Evolutionary conservation across 768 basidiomycete genomes (phyloP).

Genomic region (Coprinopsis sp.): DNA sequence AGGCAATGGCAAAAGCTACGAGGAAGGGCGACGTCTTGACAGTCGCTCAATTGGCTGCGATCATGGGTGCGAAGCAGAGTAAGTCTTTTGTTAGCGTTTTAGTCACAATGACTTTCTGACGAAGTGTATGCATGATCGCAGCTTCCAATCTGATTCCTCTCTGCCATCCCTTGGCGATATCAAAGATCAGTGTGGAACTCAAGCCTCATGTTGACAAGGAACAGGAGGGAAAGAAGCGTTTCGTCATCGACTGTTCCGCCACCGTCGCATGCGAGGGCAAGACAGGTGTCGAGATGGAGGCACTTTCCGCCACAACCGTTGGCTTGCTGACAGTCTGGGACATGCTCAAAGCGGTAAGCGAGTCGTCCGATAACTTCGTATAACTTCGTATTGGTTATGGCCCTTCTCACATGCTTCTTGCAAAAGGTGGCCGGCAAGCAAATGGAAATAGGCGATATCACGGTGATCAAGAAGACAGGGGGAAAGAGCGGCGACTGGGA

Average conservation of each 20-base stretch:
- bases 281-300: constrained; percentile 94
- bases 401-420: too few relatives aligned
- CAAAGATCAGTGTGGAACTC: constrained; percentile 63
- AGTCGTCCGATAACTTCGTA: too few relatives aligned
- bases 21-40: constrained; percentile 69
- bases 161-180: constrained; percentile 78
- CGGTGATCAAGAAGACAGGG: constrained; percentile 64
- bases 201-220: constrained; percentile 20
- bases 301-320: constrained; percentile 75
- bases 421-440: constrained; percentile 85
- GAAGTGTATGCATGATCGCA: too few relatives aligned
- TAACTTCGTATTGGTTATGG: too few relatives aligned
- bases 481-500: constrained; percentile 72
- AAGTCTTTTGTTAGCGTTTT: too few relatives aligned
- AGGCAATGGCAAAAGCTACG: constrained; percentile 45
- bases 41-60: constrained; percentile 78
- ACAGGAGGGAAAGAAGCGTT: constrained; percentile 18
- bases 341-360: constrained; percentile 90
- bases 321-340: constrained; percentile 86
- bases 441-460: constrained; percentile 71
- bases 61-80: constrained; percentile 86
- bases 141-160: constrained; percentile 80
- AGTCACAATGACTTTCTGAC: too few relatives aligned
- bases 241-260: constrained; percentile 58
- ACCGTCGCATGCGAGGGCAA: constrained; percentile 73